These are phyloP conservation scores for Collybia nuda DNA, from an alignment of 768 basidiomycete species.

Conservation along the genomic window DNA sequence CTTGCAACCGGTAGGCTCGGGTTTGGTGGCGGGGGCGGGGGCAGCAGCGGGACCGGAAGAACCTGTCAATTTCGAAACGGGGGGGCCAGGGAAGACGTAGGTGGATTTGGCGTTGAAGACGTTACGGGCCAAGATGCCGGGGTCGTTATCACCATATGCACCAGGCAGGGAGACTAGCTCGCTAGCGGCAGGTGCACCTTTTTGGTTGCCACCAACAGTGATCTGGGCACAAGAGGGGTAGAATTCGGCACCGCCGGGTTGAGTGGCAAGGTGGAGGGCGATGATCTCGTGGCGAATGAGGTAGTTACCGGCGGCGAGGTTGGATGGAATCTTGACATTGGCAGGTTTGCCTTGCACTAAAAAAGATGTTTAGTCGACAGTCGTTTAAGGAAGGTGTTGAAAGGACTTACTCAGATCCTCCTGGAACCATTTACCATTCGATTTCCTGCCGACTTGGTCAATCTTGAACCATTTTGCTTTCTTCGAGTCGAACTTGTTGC, in stretches of 20 bases:
- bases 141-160: conserved; percentile 67
- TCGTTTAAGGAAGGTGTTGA: not conserved
- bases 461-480: conserved; percentile 78
- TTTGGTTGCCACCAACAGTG: conserved; percentile 51
- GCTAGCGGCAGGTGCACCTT: conserved; percentile 40
- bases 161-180: conserved; percentile 72
- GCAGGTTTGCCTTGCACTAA: conserved; percentile 41
- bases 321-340: conserved; percentile 43
- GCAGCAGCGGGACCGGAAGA: not conserved
- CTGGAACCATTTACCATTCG: conserved; percentile 50
- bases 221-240: conserved; percentile 73
- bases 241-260: conserved; percentile 69
- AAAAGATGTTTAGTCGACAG: not conserved
- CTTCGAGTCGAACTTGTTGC: conserved; percentile 58
- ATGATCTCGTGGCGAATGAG: conserved; percentile 81
- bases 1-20: conserved; percentile 1
- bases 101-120: conserved; percentile 31
- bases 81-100: conserved; percentile 55
- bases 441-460: conserved; percentile 45
- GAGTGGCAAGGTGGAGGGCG: conserved; percentile 66
- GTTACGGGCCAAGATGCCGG: conserved; percentile 64
- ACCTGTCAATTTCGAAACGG: conserved; percentile 37
- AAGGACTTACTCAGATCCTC: conserved; percentile 44
- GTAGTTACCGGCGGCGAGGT: conserved; percentile 67
- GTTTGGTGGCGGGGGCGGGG: not conserved